Evolutionary conservation across 345 rosid species (phyloP), one percentile per base, ranked within the genome.

Genomic region (Eucalyptus regnans): DNA sequence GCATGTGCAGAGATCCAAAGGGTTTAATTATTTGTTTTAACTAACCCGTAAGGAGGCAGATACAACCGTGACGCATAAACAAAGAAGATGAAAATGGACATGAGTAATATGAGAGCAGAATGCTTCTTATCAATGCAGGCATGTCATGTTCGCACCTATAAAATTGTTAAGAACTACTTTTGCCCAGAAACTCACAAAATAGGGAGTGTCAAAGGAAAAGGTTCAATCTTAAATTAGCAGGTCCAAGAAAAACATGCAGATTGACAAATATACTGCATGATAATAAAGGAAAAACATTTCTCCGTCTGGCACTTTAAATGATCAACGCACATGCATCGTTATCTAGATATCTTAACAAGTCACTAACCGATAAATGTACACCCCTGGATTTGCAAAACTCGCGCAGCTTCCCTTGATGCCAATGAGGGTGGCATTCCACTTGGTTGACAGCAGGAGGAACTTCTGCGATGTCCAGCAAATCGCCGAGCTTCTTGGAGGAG

Each of bases 381-480:
- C 96, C 96, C 91, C 94, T 96, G 88, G 96, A 93, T 91, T 94
- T 93, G 92, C 98, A 97, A 89, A 95, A 93, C 86, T 90, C 96
- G 4, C 83, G 95, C 22, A 97, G 93, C 93, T 94, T 95, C 25
- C 91, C n/a, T 91, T 96, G 98, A 90, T 94, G 95, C 98, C 98
- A 97, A 6, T 94, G 90, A 88, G 98, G 98, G 88, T 97, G 99
- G 85, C 97, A 96, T 83, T 97, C 98, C 44, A 95, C 98, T 93
- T 97, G 98, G 91, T 92, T 90, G 46, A 97, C 96, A 87, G 96
- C 97, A 9, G 99, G 99, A 89, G 97, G 96, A 91, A 97, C 92
- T 20, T 94, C 96, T 17, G 96, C 98, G 44, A 92, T 90, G 43
- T 93, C 95, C 86, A 95, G 90, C 89, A 97, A 90, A 92, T 96